Percentiles rank a stretch among this genome's conserved stretches.
Conservation (phyloP, 163 green algal species). For the Chlorella variabilis region DNA sequence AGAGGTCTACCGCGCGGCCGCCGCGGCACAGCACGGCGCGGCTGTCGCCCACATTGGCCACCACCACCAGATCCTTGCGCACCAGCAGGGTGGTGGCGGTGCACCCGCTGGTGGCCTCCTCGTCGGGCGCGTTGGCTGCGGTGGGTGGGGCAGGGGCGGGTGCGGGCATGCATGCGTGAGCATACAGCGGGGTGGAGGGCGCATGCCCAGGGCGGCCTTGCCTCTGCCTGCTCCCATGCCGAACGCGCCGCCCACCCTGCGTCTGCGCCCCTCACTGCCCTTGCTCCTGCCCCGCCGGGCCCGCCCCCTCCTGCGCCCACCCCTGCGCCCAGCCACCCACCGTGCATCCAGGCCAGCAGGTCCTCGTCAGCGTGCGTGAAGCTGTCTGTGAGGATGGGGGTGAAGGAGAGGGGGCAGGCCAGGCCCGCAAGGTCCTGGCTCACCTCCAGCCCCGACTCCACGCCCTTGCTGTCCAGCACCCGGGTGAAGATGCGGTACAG, state of each 20-base stretch:
- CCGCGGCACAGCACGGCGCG: conserved; percentile 64
- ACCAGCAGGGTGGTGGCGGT: conserved; percentile 70
- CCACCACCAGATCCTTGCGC: conserved; percentile 42
- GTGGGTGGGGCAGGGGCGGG: too few species aligned
- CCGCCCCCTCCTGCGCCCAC: too few species aligned
- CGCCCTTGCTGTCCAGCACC: conserved; percentile 42
- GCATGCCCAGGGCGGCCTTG: neutral
- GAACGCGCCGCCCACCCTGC: too few species aligned
- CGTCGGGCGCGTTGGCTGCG: conserved; percentile 16
- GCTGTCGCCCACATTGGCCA: conserved; percentile 78
- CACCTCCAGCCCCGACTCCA: neutral
- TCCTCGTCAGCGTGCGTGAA: conserved; percentile 53
- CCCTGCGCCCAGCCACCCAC: too few species aligned
- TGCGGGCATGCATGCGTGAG: too few species aligned
- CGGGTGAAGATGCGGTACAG: conserved; percentile 52
- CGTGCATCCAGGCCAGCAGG: conserved; percentile 46
- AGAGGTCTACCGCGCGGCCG: conserved; percentile 50
- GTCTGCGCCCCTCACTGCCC: too few species aligned
- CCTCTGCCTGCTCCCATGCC: too few species aligned
- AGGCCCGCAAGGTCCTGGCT: neutral
- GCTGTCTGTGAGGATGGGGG: conserved; percentile 36
- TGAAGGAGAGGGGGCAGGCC: conserved; percentile 44
- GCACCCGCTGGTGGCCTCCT: conserved; percentile 49
- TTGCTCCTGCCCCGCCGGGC: too few species aligned
- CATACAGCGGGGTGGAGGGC: too few species aligned